Evolutionary conservation across 1,284 basidiomycete species (phyloP), one percentile per base, ranked within the genome.

Genomic region (Schizophyllum amplum): DNA sequence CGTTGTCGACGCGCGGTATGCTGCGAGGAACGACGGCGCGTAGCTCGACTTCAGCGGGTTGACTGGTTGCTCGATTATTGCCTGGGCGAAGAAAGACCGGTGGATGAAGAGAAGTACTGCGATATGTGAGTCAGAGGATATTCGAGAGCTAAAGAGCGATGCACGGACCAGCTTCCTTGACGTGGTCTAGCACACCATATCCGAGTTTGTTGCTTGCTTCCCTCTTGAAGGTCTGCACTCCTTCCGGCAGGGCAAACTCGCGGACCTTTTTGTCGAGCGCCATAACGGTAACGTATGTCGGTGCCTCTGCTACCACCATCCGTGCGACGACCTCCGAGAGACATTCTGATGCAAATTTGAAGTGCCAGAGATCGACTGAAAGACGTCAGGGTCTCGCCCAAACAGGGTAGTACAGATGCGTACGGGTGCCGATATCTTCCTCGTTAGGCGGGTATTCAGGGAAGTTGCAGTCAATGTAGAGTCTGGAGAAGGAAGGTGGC

Each of bases 51-150:
- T 80, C 52, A 81, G 73, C 21, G 83, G 86, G 69, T 80, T 83
- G 52, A 67, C 70, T n/a, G 78, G 82, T 49, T 77, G 75, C 54
- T 85, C 81, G 21, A 82, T 80, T 60, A 89, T 79, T 1, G 86
- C 85, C 63, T 84, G 82, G 1, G 83, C 82, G 63, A 87, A 88
- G 71, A 84, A 87, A 55, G 76, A 77, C 24, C 85, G 75, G 64
- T 89, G 87, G 23, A 89, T 76, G 64, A 84, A 83, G 62, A 88
- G 73, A 5, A 89, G 69, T 20, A 86, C 86, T 88, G 57, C n/a
- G 50, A n/a, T 54, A 27, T 46, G 5, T 50, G 7, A 26, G 53
- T 57, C 15, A 55, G 33, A 42, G 55, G 58, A 49, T 58, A 20
- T 33, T 24, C 54, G 33, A 59, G 42, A 33, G 9, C 33, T 24